Base-by-base conservation (phyloP, 345 rosid species). In the Salix dunnii region DNA sequence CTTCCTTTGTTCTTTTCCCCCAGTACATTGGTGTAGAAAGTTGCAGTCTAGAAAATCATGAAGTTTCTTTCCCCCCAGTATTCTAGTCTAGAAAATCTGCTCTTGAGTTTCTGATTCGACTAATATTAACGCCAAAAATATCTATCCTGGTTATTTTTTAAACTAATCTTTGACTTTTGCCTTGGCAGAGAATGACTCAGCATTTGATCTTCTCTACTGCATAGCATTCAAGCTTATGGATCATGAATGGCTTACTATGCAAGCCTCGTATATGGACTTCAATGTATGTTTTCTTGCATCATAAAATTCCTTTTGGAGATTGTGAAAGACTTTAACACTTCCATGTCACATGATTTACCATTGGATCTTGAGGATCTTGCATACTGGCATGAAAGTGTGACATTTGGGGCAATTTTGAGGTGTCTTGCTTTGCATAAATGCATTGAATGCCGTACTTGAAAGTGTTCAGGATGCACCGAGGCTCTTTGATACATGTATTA, bases 151-250 rank as follows among this genome's bases (percentile, higher is more conserved):
- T 31, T 68, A 2, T 6, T 21, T 36, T 67, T 76, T 31, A 6
- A 67, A 38, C 5, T 20, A 21, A 33, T 46, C 42, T 71, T 64
- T 67, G 75, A 18, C 16, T 27, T 80, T 81, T 64, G 16, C 66
- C 73, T 42, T 70, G 31, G 67, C 90, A 96, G 99, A 90, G 79
- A 89, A 92, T 70, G 98, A 93, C 79, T 87, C 89, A 65, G 99
- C 99, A 4, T 93, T 96, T 84, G 99, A 96, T 80, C 83, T 91
- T 81, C 97, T 96, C 20, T 96, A 96, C 75, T 93, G 99, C 87
- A 92, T 93, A 81, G 90, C 98, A 14, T 96, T 93, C 91, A 96
- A 96, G 90, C 88, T 96, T 77, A 92, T 96, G 98, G 97, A 96
- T 88, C 91, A 89, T 42, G 92, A 89, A 75, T 96, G 99, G 99